phyloP scores from a whole-genome alignment of 805 yeast species.

The Dipodascus albidus region DNA sequence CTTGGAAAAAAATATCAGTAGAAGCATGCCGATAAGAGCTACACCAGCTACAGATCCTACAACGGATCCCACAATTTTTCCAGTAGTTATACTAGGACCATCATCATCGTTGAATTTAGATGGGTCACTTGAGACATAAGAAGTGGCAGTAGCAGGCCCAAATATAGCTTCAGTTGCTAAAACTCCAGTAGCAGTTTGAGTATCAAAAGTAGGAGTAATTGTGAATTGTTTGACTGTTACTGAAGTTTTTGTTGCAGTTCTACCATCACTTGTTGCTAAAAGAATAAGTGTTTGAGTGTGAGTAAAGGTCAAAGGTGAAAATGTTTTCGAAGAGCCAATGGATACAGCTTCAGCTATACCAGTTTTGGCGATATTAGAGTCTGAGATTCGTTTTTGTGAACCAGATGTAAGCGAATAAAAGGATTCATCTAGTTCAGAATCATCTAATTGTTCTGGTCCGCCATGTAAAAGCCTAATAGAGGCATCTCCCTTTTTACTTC shows the following conservation, averaged over 20 bases:
- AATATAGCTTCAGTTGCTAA: neutral
- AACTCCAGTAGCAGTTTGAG: neutral
- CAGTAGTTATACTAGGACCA: slow-evolving; percentile 1
- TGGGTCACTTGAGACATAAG: slow-evolving; percentile 4
- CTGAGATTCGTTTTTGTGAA: too few species aligned
- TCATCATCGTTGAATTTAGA: slow-evolving; percentile 2
- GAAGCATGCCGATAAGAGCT: slow-evolving; percentile 12
- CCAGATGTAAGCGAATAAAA: too few species aligned
- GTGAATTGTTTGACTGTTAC: neutral
- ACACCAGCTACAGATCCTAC: slow-evolving; percentile 20
- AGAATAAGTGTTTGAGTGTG: neutral
- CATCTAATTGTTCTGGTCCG: too few species aligned
- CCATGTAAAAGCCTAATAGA: too few species aligned
- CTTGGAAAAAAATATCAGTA: slow-evolving; percentile 9
- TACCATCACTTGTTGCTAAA: neutral
- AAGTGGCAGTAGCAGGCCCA: neutral
- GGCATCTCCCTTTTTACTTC: too few species aligned
- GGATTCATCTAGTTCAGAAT: too few species aligned
- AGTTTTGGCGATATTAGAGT: neutral
- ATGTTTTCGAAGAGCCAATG: neutral
- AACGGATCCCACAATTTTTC: slow-evolving; percentile 17
- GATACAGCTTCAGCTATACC: neutral
- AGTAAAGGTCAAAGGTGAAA: neutral
- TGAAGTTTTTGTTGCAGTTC: neutral
- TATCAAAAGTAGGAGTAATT: neutral